These are phyloP conservation scores for Obba rivulosa DNA, from an alignment of 768 basidiomycete species.

Conservation along the genomic window DNA sequence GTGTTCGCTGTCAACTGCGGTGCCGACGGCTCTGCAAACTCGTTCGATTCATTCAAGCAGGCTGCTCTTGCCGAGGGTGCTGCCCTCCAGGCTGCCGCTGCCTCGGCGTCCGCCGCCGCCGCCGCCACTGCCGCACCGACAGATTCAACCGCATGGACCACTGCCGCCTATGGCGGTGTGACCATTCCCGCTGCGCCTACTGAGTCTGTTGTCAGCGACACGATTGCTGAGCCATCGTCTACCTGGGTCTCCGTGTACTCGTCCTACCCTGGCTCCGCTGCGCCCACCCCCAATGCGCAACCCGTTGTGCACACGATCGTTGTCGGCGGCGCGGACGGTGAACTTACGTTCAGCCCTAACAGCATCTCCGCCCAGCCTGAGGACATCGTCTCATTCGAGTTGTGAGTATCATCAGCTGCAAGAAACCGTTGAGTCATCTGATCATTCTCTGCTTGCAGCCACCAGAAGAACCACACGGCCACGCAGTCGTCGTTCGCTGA, in stretches of 20 bases:
- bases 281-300: constrained; percentile 42
- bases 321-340: constrained; percentile 44
- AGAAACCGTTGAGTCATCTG: background rate
- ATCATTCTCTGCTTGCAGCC: constrained; percentile 30
- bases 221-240: constrained; percentile 31
- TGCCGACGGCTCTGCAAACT: constrained; percentile 46
- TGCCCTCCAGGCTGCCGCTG: constrained; percentile 38
- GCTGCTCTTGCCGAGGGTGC: constrained; percentile 52
- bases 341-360: constrained; percentile 46
- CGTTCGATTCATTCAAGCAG: constrained; percentile 56
- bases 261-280: constrained; percentile 50
- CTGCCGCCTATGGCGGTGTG: constrained; percentile 46
- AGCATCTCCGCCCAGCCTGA: constrained; percentile 44
- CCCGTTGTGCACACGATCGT: constrained; percentile 44
- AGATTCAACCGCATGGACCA: constrained; percentile 20
- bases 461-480: constrained; percentile 63
- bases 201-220: constrained; percentile 38
- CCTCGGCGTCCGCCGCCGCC: constrained; percentile 31
- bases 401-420: constrained; percentile 31
- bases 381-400: constrained; percentile 56
- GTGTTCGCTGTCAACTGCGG: constrained; percentile 65
- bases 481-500: constrained; percentile 58
- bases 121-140: constrained; percentile 22
- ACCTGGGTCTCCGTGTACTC: constrained; percentile 55
- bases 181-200: constrained; percentile 46